Evolutionary conservation across 345 rosid species (phyloP).

Genomic region (Linum usitatissimum): DNA sequence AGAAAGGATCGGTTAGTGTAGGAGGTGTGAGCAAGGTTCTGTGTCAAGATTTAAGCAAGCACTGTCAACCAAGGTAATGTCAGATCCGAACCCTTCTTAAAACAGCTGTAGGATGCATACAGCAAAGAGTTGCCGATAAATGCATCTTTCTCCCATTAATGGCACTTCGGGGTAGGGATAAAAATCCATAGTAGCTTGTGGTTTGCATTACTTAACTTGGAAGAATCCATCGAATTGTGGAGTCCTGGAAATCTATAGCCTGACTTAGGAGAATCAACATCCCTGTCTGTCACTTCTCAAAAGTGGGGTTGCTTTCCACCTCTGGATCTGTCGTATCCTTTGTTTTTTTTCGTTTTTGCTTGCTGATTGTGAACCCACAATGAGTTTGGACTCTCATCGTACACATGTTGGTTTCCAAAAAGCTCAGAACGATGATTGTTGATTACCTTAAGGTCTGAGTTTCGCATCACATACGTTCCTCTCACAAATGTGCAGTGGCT

Average conservation of each 20-base stretch:
- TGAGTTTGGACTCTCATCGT: constrained; percentile 25
- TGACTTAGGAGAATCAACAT: constrained; percentile 1
- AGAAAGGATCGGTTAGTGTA: constrained; percentile 55
- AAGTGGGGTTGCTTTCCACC: neutral
- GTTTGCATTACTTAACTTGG: neutral
- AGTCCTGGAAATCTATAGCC: neutral
- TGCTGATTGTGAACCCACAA: constrained; percentile 2
- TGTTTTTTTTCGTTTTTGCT: neutral
- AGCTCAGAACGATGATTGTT: neutral
- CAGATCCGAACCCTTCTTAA: neutral
- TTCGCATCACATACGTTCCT: constrained; percentile 1
- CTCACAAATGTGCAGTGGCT: constrained; percentile 21
- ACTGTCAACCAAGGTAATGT: constrained; percentile 55
- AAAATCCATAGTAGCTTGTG: neutral
- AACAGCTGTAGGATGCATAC: neutral
- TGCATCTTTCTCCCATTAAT: neutral
- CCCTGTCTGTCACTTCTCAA: neutral
- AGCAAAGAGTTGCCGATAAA: neutral
- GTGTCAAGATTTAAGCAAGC: constrained; percentile 71
- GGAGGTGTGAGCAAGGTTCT: constrained; percentile 72
- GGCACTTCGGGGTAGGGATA: neutral
- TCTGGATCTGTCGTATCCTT: neutral
- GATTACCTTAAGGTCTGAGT: neutral
- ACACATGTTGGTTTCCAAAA: neutral
- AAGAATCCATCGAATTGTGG: neutral